Base-by-base conservation (phyloP, 345 rosid species). In the Gynandropsis gynandra region DNA sequence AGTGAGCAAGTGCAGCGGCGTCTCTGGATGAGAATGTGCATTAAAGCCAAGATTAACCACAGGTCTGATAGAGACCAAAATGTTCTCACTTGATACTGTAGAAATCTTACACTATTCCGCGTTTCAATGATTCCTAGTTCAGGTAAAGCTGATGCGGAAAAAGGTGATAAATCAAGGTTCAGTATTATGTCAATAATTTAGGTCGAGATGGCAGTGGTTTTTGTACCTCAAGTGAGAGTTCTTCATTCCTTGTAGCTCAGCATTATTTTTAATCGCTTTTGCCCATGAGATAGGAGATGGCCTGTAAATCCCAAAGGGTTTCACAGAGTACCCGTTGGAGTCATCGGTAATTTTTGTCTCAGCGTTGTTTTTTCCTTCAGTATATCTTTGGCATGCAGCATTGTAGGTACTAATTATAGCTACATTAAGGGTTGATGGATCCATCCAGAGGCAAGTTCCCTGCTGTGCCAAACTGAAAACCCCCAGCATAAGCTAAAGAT, bases 1-100 rank as follows among this genome's bases (percentile, higher is more conserved):
- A 87, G 50, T 79, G 82, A 59, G 89, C 83, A 38, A 90, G 60
- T 51, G 98, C 96, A 64, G 92, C 89, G 52, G 98, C 98, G 77
- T 90, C 98, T 68, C 96, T 90, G 81, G 68, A 68, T 34, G n/a
- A 61, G 20, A 8, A 54, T 35, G 11, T 14, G 37, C 27, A 34
- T 39, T 50, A 15, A 51, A 12, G 50, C 39, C 15, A 59, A 46
- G 35, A 69, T 7, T 59, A 32, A 45, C 0, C 45, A 48, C 16
- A 38, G 16, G 47, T 14, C 11, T 33, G 39, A 24, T 31, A 4
- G 16, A 47, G 54, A 50, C 34, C 16, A 20, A 51, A 42, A 0
- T 8, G 33, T 19, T 33, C 38, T n/a, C 29, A 24, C 5, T 24
- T 24, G 29, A 24, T 24, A 24, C 2, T 24, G 29, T 24, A 24